Evolutionary conservation across 1,284 basidiomycete genomes (phyloP).

Genomic region (Ceratobasidium sp.): DNA sequence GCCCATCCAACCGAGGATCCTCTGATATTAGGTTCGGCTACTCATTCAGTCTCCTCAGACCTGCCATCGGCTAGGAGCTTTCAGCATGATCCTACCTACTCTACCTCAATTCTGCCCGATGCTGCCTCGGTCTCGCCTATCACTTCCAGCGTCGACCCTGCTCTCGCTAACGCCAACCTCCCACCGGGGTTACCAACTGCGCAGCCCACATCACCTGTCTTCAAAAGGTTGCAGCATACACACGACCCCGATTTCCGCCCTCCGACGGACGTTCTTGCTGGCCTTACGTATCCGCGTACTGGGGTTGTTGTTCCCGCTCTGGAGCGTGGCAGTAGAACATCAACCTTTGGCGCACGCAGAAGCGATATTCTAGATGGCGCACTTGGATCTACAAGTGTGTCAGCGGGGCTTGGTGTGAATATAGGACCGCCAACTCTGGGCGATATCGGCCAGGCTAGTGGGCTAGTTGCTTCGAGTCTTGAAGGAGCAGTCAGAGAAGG

Average conservation of each 20-base stretch:
- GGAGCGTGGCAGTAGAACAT: conserved; percentile 18
- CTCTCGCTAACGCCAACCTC: not conserved
- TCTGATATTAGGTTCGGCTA: not conserved
- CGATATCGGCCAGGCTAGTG: not conserved
- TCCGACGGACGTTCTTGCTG: conserved; percentile 21
- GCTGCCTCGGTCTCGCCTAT: not conserved
- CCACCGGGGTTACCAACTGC: conserved; percentile 4
- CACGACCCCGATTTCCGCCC: conserved; percentile 35
- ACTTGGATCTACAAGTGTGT: no score
- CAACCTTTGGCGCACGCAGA: not conserved
- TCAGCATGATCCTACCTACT: not conserved
- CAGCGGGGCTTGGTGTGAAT: not conserved
- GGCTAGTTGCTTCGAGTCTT: not conserved
- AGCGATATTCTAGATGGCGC: not conserved
- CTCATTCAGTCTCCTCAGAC: conserved; percentile 1
- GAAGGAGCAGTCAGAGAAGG: not conserved
- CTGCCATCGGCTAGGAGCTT: not conserved
- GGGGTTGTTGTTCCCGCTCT: conserved; percentile 26
- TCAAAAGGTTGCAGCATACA: conserved; percentile 29
- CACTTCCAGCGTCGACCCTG: not conserved
- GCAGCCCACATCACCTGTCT: conserved; percentile 35
- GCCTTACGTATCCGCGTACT: conserved; percentile 32
- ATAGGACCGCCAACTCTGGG: not conserved
- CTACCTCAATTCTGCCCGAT: conserved; percentile 4
- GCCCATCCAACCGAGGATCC: not conserved